Evolutionary conservation across 192 early-diverging fungal genomes (phyloP), one percentile per base, ranked within the genome.

Genomic region (Coemansia sp.): DNA sequence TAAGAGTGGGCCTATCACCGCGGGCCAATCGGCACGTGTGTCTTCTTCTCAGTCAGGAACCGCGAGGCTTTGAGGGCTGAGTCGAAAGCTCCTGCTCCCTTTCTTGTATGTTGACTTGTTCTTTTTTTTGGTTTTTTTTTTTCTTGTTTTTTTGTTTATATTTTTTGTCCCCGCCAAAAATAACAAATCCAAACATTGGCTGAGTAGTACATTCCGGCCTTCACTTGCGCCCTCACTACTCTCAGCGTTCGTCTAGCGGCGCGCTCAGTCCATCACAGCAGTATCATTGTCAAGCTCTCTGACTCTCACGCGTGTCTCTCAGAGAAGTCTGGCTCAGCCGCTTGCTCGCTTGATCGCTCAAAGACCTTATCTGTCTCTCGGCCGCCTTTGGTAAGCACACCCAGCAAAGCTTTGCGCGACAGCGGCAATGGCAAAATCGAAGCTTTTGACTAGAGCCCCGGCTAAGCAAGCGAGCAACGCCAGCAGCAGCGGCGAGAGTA

Each of bases 361-460:
- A 35, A 35, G 2, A 35, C 32, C 32, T 35, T 35, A 7, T 35
- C 32, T n/a, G n/a, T n/a, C n/a, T n/a, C n/a, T n/a, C n/a, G n/a
- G n/a, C n/a, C n/a, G n/a, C n/a, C n/a, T n/a, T n/a, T n/a, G n/a
- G n/a, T n/a, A n/a, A n/a, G n/a, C n/a, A n/a, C n/a, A n/a, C n/a
- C n/a, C n/a, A n/a, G n/a, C n/a, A n/a, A n/a, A n/a, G n/a, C n/a
- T n/a, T n/a, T n/a, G n/a, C n/a, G 35, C 19, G 32, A 25, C 56
- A 19, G 56, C 56, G 31, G 37, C 56, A n/a, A 82, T 82, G 79
- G 71, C 67, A 62, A 82, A 82, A 68, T 73, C 79, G 57, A 77
- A 67, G 41, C 49, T 76, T 11, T 62, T 80, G 60, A 24, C 70
- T 43, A 73, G 76, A 42, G 37, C 65, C 9, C 59, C 70, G 11